Base-by-base conservation (phyloP, 768 basidiomycete genomes). In the Tricholoma furcatifolium region DNA sequence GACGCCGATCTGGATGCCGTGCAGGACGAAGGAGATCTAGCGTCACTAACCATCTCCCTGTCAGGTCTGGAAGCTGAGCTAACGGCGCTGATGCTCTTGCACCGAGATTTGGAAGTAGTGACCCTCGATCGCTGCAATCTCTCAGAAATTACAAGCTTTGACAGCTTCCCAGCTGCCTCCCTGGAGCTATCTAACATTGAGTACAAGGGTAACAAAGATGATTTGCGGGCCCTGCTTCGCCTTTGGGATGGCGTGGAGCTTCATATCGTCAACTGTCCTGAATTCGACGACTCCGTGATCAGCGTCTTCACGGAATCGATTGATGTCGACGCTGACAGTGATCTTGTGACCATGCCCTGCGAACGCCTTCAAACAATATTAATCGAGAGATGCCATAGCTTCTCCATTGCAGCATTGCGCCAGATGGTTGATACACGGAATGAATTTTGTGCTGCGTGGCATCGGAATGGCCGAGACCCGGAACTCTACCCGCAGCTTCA, bases 381-480 rank as follows among this genome's bases (percentile, higher is more conserved):
- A 20, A 15, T 51, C 14, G 20, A 12, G 6, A 30, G 38, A 24
- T 51, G 50, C 24, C 32, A 24, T n/a, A 42, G 41, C 3, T 51
- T 51, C 34, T 51, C 50, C n/a, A 44, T 44, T 9, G 31, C 41
- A 14, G 50, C 50, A 11, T 38, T 51, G 11, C 35, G 23, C 14
- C 10, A 21, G 17, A 51, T 51, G 50, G 27, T 42, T 17, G 40
- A 34, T 14, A 4, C 10, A 17, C 36, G 10, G 10, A 11, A 38
- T n/a, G n/a, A n/a, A n/a, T n/a, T 14, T 12, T 17, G 4, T 11
- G 4, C 36, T 5, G 36, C 36, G 36, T 27, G n/a, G n/a, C n/a
- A n/a, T n/a, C n/a, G n/a, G n/a, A n/a, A n/a, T n/a, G n/a, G n/a
- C n/a, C n/a, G n/a, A n/a, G n/a, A n/a, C n/a, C n/a, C n/a, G n/a